These are phyloP conservation scores for Crithidia expoeki DNA, from an alignment of 208 protist genomes.

Conservation along the genomic window DNA sequence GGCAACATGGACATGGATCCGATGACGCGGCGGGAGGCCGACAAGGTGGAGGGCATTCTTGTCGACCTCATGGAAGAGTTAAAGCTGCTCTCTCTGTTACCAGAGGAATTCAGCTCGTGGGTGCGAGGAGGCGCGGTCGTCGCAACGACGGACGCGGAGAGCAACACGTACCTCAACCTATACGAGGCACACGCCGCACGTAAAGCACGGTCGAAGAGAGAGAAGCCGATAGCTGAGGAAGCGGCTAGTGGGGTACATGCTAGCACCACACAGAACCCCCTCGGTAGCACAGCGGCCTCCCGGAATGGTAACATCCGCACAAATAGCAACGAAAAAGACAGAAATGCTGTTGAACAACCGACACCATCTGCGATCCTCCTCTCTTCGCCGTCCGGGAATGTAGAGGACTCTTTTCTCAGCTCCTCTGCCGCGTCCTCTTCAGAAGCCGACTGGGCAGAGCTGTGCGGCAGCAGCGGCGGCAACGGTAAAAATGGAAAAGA, in stretches of 20 bases:
- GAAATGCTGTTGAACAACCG: neutral
- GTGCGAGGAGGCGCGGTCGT: conserved; percentile 61
- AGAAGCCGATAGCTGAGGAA: neutral
- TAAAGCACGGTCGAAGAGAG: neutral
- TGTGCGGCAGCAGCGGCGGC: neutral
- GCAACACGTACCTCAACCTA: conserved; percentile 16
- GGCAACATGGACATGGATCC: conserved; percentile 83
- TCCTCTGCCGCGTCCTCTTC: neutral
- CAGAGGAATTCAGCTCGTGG: conserved; percentile 67
- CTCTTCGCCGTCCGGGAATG: neutral
- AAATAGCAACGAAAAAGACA: too few species aligned
- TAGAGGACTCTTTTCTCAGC: neutral
- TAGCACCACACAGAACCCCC: neutral
- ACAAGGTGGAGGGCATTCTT: conserved; percentile 77
- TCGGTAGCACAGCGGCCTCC: neutral
- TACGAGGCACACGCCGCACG: conserved; percentile 26
- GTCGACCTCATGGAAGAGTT: conserved; percentile 74
- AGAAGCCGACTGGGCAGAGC: conserved; percentile 3
- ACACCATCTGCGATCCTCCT: neutral
- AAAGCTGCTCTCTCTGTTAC: conserved; percentile 65
- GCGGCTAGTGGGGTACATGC: neutral
- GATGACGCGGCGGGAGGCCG: conserved; percentile 79
- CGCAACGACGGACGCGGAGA: conserved; percentile 30
- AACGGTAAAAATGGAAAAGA: neutral
- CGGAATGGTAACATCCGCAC: too few species aligned